Evolutionary conservation across 805 yeast genomes (phyloP).

Genomic region (Kodamaea kaohsiungensis): DNA sequence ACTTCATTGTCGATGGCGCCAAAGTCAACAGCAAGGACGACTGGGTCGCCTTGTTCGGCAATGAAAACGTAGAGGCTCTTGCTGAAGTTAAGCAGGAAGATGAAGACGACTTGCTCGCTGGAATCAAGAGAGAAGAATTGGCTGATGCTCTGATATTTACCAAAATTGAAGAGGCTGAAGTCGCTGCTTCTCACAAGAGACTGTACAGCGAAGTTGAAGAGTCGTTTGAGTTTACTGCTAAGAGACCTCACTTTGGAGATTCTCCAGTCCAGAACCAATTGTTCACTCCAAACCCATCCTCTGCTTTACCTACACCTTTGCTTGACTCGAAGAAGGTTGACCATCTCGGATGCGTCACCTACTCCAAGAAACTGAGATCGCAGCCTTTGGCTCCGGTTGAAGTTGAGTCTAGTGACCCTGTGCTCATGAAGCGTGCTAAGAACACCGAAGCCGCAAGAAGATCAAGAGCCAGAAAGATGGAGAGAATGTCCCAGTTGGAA

Average conservation of each 20-base stretch:
- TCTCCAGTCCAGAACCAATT: conserved; percentile 19
- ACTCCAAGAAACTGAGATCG: conserved; percentile 75
- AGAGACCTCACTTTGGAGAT: conserved; percentile 5
- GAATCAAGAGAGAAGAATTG: conserved; percentile 9
- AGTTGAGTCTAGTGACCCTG: conserved; percentile 60
- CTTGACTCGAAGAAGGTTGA: conserved; percentile 49
- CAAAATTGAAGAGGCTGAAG: conserved; percentile 6
- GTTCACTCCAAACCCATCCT: conserved; percentile 31
- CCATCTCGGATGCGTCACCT: conserved; percentile 72
- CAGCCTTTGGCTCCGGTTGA: conserved; percentile 73
- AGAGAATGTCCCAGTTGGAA: conserved; percentile 83
- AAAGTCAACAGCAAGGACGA: conserved; percentile 44
- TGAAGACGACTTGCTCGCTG: conserved; percentile 12
- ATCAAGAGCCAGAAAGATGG: conserved; percentile 90
- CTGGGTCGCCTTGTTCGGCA: conserved; percentile 64
- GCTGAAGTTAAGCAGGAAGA: conserved; percentile 11
- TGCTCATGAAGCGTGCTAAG: conserved; percentile 84
- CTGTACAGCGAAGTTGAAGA: conserved; percentile 6
- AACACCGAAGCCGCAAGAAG: conserved; percentile 98
- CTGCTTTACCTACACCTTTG: conserved; percentile 35
- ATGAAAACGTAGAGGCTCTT: conserved; percentile 21
- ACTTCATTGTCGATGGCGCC: conserved; percentile 41
- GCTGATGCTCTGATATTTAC: conserved; percentile 11
- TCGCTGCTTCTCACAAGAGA: conserved; percentile 17
- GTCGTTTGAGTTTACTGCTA: neutral